Conservation (phyloP, 129 eudicot species). For the Calendula officinalis region DNA sequence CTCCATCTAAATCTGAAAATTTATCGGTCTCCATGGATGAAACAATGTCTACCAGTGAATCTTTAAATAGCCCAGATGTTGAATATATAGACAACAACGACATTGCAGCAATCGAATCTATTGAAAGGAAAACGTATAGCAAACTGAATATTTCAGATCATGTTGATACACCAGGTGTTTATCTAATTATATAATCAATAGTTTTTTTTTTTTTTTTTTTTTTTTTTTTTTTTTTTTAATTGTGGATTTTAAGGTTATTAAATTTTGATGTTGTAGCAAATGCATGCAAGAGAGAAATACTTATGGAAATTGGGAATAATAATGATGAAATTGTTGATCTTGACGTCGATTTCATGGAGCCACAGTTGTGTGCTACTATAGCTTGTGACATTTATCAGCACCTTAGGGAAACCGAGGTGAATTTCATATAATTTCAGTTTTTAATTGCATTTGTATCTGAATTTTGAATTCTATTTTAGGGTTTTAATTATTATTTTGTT, state of each 20-base stretch:
- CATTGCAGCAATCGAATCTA: constrained; percentile 64
- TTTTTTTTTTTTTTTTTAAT: background rate
- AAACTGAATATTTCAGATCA: constrained; percentile 68
- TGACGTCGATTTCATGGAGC: constrained; percentile 76
- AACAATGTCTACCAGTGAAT: constrained; percentile 80
- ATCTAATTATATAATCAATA: background rate
- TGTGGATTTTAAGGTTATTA: background rate
- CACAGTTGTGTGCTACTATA: constrained; percentile 87
- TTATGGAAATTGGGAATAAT: constrained; percentile 44
- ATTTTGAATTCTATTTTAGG: background rate
- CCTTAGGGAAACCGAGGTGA: constrained; percentile 80
- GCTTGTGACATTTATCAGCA: constrained; percentile 98
- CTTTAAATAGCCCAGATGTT: constrained; percentile 81
- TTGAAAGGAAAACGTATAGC: constrained; percentile 64
- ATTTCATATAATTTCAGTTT: background rate
- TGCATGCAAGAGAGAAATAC: constrained; percentile 78
- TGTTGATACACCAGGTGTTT: constrained; percentile 54
- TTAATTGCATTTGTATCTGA: background rate
- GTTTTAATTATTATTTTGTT: background rate
- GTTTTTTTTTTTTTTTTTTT: background rate
- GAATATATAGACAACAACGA: constrained; percentile 82
- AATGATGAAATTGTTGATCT: constrained; percentile 57
- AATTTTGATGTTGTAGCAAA: constrained; percentile 34
- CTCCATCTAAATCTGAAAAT: constrained; percentile 53
- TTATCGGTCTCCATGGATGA: constrained; percentile 76